Conservation (phyloP, 2,329 filamentous ascomycete species). For the Dactylellina haptotyla region DNA sequence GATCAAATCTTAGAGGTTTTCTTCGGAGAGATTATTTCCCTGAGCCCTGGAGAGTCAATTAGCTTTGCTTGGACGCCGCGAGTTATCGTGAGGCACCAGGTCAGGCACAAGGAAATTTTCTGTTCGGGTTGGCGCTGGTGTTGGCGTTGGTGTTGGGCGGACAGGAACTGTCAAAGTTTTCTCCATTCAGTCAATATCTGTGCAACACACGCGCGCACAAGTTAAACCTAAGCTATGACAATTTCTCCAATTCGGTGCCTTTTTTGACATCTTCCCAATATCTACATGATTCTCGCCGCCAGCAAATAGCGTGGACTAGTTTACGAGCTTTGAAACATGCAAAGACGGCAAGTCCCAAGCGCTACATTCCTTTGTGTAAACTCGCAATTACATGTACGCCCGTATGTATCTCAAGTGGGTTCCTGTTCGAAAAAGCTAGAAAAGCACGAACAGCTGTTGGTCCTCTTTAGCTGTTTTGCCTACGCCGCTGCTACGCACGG, state of each 20-base stretch:
- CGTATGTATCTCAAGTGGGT: too few species aligned
- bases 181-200: too few species aligned
- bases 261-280: neutral
- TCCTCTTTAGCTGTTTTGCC: too few species aligned
- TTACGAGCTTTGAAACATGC: constrained; percentile 35
- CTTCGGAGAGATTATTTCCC: constrained; percentile 34
- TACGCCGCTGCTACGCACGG: constrained; percentile 19
- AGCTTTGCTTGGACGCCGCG: constrained; percentile 11
- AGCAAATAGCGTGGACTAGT: neutral
- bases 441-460: too few species aligned
- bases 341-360: constrained; percentile 40
- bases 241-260: neutral
- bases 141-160: constrained; percentile 24
- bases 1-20: constrained; percentile 38
- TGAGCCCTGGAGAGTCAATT: neutral
- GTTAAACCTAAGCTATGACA: constrained; percentile 45
- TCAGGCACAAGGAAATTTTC: too few species aligned
- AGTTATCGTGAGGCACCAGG: too few species aligned
- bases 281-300: neutral
- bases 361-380: neutral
- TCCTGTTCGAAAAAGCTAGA: neutral
- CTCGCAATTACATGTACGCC: too few species aligned
- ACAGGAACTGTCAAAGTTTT: neutral
- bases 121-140: neutral
- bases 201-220: neutral